Base-by-base conservation (phyloP, 176 grass and related monocot genomes). In the Bothriochloa decipiens region DNA sequence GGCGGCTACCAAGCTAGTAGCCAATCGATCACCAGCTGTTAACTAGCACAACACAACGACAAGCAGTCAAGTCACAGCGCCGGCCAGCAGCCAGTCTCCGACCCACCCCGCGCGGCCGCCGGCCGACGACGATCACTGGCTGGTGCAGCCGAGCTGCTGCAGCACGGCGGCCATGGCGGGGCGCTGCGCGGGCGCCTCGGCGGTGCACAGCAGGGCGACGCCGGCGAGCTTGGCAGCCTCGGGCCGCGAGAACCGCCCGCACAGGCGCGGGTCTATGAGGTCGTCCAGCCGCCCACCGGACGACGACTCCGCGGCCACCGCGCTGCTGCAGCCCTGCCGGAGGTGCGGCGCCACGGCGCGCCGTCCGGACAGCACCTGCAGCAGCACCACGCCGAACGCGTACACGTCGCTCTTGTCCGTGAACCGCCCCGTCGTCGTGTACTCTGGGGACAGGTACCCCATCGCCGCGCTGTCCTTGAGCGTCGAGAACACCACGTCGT, bases 401-500 rank as follows among this genome's bases (percentile, higher is more conserved):
- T 95, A 95, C 29, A 92, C 90, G 86, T 95, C 93, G 80, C 81
- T 80, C 84, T 92, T 92, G 50, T 95, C 93, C 8, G 93, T 92
- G 90, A 88, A 95, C 65, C 90, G 85, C 25, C 93, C 93, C 7
- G 87, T 92, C n/a, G 90, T 88, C 6, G 90, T 92, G 83, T 95
- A 95, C 83, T 95, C 93, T 3, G 93, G 93, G 6, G 90, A 79
- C 27, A 95, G 70, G 82, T 95, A 95, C 0, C 93, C 93, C 93
- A 92, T 95, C n/a, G 90, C 90, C 35, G 93, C 93, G 74, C 93
- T 95, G 62, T 80, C 90, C 89, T 95, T 95, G 85, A 95, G 93
- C 10, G 87, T 46, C 16, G 93, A 92, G 88, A 95, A 95, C 53
- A 95, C 88, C 18, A 95, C 88, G 75, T 95, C 93, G 73, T 95